Base-by-base conservation (phyloP, 1,284 basidiomycete species). In the Melampsora larici-populina region DNA sequence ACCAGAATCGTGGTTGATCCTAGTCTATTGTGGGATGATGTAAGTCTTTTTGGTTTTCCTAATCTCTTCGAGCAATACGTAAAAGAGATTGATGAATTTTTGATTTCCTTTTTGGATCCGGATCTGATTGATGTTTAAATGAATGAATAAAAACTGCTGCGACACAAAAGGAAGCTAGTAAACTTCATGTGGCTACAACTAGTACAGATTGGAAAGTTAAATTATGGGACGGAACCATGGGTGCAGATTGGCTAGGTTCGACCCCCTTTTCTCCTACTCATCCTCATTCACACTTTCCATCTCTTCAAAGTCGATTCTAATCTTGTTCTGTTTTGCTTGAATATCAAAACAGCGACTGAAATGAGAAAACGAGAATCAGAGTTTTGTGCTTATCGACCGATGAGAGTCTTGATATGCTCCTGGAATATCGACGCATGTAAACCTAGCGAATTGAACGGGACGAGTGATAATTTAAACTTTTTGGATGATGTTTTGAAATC, bases 391-490 rank as follows among this genome's bases (percentile, higher is more conserved):
- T 94, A 91, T 86, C 87, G 93, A 43, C 86, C 90, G 26, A 85
- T 97, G 79, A 91, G 88, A 13, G 86, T 92, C 0, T 89, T 98
- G n/a, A 87, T 94, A 48, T 88, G 94, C 58, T 91, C 94, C 0
- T 99, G 93, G 93, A 99, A 99, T 83, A 89, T 94, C 70, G 95
- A 96, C 83, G 91, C 94, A 0, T 89, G 90, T 2, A 90, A 90
- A 79, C 95, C 95, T 0, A 89, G 90, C 58, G 86, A 90, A 18
- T 86, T 99, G 24, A 86, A 84, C 0, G 88, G 88, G 7, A 86
- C 87, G 24, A 81, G 86, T 0, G 89, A 88, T 36, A 95, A 93
- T 81, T 83, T 88, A 63, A 87, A 86, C 73, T 92, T 96, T 85
- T 85, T 97, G 13, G 86, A 88, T 21, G 87, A 93, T 58, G 89